Percentiles rank a stretch among this genome's conserved stretches.
Evolutionary conservation across 495 filamentous ascomycete species (phyloP).

Genomic region (Daldinia decipiens): DNA sequence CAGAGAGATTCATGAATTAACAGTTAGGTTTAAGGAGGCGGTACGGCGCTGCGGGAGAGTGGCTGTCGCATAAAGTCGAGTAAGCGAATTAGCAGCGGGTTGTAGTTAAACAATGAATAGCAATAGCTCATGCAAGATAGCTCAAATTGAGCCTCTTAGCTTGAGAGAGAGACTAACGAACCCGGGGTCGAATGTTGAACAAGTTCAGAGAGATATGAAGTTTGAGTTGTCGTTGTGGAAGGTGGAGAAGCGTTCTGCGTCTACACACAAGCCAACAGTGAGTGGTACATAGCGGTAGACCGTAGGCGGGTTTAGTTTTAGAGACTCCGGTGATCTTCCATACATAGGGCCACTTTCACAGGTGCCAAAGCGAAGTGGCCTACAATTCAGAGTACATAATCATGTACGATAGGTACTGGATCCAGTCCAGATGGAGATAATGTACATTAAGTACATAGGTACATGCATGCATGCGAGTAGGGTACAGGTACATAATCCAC

Average conservation of each 20-base stretch:
- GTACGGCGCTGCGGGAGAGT: slow-evolving; percentile 21
- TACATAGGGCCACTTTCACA: slow-evolving; percentile 15
- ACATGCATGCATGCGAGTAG: slow-evolving; percentile 6
- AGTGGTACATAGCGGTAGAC: background rate
- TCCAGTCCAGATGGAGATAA: too few relatives aligned
- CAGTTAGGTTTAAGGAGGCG: slow-evolving; percentile 28
- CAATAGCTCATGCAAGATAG: slow-evolving; percentile 33
- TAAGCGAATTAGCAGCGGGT: slow-evolving; percentile 7
- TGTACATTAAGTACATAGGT: background rate
- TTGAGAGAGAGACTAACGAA: slow-evolving; percentile 25
- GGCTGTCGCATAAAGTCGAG: slow-evolving; percentile 33
- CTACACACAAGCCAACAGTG: slow-evolving; percentile 3
- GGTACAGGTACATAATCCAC: slow-evolving; percentile 2
- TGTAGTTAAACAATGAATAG: slow-evolving; percentile 21
- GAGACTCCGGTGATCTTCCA: slow-evolving; percentile 42
- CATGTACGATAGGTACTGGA: background rate
- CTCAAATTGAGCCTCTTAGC: slow-evolving; percentile 38
- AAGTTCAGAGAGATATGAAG: slow-evolving; percentile 32
- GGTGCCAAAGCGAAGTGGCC: slow-evolving; percentile 25
- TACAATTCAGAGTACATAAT: slow-evolving; percentile 5
- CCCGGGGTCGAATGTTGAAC: slow-evolving; percentile 24
- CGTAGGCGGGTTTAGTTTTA: slow-evolving; percentile 32
- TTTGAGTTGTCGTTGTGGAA: slow-evolving; percentile 47
- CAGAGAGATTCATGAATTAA: slow-evolving; percentile 20
- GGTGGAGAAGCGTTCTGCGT: slow-evolving; percentile 35